Conservation (phyloP, 2,329 filamentous ascomycete species). For the Nannizzia gypsea region DNA sequence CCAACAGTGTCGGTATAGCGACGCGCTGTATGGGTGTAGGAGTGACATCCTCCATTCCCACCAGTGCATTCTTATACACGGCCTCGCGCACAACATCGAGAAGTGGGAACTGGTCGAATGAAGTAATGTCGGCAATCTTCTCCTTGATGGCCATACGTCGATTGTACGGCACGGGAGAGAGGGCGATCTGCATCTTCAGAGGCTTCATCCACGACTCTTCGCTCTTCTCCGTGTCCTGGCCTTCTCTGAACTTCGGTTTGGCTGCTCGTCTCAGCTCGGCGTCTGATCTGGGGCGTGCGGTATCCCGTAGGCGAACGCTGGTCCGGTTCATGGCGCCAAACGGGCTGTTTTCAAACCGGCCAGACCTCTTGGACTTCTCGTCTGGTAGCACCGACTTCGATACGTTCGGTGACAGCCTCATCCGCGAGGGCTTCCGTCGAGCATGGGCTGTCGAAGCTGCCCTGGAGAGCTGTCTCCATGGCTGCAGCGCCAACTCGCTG, state of each 20-base stretch:
- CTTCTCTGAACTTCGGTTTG: slow-evolving; percentile 20
- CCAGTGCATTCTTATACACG: slow-evolving; percentile 60
- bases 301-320: slow-evolving; percentile 27
- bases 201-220: slow-evolving; percentile 56
- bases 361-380: slow-evolving; percentile 23
- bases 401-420: slow-evolving; percentile 31
- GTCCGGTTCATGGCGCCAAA: slow-evolving; percentile 50
- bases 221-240: slow-evolving; percentile 32
- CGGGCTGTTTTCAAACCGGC: slow-evolving; percentile 39
- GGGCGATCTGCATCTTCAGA: slow-evolving; percentile 80
- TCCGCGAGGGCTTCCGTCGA: slow-evolving; percentile 27
- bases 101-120: slow-evolving; percentile 70
- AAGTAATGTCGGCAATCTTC: slow-evolving; percentile 53
- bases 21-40: slow-evolving; percentile 85
- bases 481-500: neutral
- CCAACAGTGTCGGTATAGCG: slow-evolving; percentile 69
- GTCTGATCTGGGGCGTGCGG: slow-evolving; percentile 25
- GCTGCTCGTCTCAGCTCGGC: slow-evolving; percentile 35
- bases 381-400: slow-evolving; percentile 19
- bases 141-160: slow-evolving; percentile 52
- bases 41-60: slow-evolving; percentile 58
- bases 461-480: neutral
- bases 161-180: slow-evolving; percentile 66
- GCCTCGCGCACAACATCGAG: slow-evolving; percentile 60
- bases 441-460: slow-evolving; percentile 6